Evolutionary conservation across 2,329 filamentous ascomycete species (phyloP), one percentile per base, ranked within the genome.

Genomic region (Alternaria dauci): DNA sequence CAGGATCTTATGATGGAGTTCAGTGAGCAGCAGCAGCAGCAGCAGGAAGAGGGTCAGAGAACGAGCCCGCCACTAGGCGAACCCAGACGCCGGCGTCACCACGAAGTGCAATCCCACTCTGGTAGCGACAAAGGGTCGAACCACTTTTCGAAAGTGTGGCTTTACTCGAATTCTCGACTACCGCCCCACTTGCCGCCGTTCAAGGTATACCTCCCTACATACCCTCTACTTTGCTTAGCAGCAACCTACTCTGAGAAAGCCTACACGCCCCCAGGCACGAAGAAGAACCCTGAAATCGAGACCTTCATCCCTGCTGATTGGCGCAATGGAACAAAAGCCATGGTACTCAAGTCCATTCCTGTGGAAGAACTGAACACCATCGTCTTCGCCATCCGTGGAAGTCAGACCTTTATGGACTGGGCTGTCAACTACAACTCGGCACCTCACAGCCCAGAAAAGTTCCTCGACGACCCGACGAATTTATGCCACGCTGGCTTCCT

Each of bases 341-440:
- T 94, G 89, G 88, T 91, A 16, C 89, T 96, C 73, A 94, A 94
- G 73, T 92, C 90, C 0, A 85, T 94, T 0, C 88, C 91, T 1
- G 87, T 93, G 74, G 92, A 95, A 71, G 84, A 92, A 70, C 88
- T 89, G 81, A 88, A 91, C 73, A 89, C 89, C 18, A 89, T 96
- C 56, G 90, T 96, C 11, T 91, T 96, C 71, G 92, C 93, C 14
- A 91, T 96, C 63, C 87, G 93, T 20, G 93, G 93, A 20, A 93
- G 89, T 0, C 88, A 92, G 25, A 91, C 87, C 7, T 91, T 95
- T 68, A 88, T 91, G 81, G 93, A 96, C 79, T 96, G 93, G 93
- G 86, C 90, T 2, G 91, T 95, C 46, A 96, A 96, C 75, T 84
- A 95, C 55, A 87, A 91, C 51, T 86, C 86, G 1, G 87, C 85